Base-by-base conservation (phyloP, 352 stramenopile species). In the Phytophthora idaei region DNA sequence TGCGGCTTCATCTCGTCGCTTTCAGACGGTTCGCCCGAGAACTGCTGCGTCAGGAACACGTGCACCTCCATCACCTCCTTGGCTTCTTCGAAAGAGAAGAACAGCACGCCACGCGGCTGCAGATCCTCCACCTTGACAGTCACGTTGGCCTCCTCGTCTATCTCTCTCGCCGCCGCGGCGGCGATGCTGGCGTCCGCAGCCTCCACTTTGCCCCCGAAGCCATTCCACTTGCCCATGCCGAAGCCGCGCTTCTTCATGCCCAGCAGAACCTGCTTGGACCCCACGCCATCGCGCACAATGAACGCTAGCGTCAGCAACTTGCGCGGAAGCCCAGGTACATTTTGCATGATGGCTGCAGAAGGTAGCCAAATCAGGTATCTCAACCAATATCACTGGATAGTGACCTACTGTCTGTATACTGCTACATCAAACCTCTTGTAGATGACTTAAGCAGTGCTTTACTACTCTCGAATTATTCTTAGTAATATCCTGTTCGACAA, bases 201-300 rank as follows among this genome's bases (percentile, higher is more conserved):
- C 56, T 97, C 89, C 17, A 98, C 82, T 69, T 98, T 98, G 5
- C 92, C 91, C 5, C 92, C 92, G 63, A 97, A 97, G 31, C 92
- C 90, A 61, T 97, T 97, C 88, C 88, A 97, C 63, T 97, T 97
- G 55, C 90, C 90, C 46, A 73, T 34, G 14, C 92, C 91, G 54
- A 97, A 96, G 36, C 92, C 92, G 37, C 90, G 83, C 67, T 97
- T 97, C 71, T 98, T 98, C 70, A 95, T 73, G 2, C 91, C 91
- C 17, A 96, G 72, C 31, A 96, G 72, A 32, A 95, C 75, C 48
- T 92, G 59, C 28, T 42, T 28, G 10, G 48, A 46, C 3, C 39
- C 49, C 28, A 44, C 44, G 34, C 51, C 50, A 59, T 80, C 61
- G 32, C 78, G 76, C 54, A 84, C 64, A 39, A 89, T 57, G 64